These are phyloP conservation scores for Fusarium duplospermum DNA, from an alignment of 2,329 filamentous ascomycete genomes.

Conservation along the genomic window DNA sequence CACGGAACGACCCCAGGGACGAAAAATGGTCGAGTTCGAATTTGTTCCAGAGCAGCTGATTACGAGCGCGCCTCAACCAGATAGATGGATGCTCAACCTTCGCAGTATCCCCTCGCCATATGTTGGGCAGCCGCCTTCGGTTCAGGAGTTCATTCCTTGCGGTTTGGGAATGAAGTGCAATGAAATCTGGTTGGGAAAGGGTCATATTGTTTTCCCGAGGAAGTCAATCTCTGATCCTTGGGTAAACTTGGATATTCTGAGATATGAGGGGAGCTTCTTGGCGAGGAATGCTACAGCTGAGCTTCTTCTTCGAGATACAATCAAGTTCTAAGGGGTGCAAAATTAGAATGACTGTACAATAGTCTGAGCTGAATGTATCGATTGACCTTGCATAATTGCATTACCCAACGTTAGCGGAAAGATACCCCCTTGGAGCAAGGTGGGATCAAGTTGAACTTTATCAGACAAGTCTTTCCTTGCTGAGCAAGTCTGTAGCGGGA, in stretches of 20 bases:
- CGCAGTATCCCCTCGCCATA: conserved; percentile 14
- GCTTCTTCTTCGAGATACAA: conserved; percentile 8
- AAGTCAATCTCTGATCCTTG: conserved; percentile 13
- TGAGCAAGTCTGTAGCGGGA: neutral
- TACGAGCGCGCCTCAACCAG: neutral
- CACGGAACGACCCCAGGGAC: conserved; percentile 10
- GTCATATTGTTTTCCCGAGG: conserved; percentile 7
- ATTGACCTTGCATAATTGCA: no score
- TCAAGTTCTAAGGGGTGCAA: neutral
- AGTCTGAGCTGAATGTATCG: no score
- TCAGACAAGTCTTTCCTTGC: neutral
- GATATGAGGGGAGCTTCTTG: conserved; percentile 19
- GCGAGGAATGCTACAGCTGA: conserved; percentile 12
- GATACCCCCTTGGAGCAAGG: neutral
- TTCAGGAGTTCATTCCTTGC: conserved; percentile 7
- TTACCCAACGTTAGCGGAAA: no score
- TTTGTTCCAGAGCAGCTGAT: conserved; percentile 15
- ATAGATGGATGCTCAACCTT: conserved; percentile 19
- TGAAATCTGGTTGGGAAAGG: conserved; percentile 3
- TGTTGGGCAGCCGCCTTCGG: neutral
- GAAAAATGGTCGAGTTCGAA: conserved; percentile 15
- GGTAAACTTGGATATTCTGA: conserved; percentile 17
- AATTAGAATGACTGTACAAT: no score
- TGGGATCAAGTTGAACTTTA: neutral
- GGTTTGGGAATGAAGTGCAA: neutral